Evolutionary conservation across 805 yeast species (phyloP).

Genomic region (Saturnispora hagleri): DNA sequence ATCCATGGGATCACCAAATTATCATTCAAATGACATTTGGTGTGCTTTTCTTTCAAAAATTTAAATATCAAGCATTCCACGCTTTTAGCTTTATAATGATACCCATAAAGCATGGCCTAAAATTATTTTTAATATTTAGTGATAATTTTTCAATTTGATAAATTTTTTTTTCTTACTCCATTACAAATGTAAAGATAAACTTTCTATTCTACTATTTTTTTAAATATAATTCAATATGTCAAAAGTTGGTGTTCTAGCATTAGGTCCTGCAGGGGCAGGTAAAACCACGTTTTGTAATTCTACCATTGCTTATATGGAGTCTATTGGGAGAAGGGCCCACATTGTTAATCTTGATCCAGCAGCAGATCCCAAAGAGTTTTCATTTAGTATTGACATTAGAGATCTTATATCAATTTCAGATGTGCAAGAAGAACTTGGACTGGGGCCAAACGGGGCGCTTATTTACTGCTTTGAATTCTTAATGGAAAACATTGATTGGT

Average conservation of each 20-base stretch:
- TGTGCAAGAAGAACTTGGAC: constrained; percentile 87
- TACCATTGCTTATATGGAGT: constrained; percentile 77
- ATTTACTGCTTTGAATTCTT: constrained; percentile 90
- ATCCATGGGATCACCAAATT: background rate
- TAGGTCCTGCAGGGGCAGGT: constrained; percentile 99
- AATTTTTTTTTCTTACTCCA: background rate
- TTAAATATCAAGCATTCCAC: background rate
- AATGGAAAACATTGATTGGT: constrained; percentile 87
- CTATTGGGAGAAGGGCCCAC: constrained; percentile 87
- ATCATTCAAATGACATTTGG: too few relatives aligned
- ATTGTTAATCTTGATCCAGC: constrained; percentile 95
- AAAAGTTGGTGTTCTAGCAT: constrained; percentile 83
- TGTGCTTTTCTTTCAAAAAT: background rate
- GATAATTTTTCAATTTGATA: background rate
- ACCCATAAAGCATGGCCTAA: background rate
- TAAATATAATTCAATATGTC: constrained; percentile 47
- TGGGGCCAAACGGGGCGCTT: constrained; percentile 94
- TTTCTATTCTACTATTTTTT: background rate
- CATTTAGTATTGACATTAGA: constrained; percentile 85
- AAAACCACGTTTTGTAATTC: constrained; percentile 89
- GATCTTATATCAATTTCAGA: constrained; percentile 86
- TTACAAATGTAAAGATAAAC: background rate
- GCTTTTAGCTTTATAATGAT: background rate
- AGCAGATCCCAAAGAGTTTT: constrained; percentile 86
- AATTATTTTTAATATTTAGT: too few relatives aligned